A percentile compares a stretch with the other conserved stretches of the same genome.
These are phyloP conservation scores for Phytopythium vexans DNA, from an alignment of 352 stramenopile species.

Conservation along the genomic window DNA sequence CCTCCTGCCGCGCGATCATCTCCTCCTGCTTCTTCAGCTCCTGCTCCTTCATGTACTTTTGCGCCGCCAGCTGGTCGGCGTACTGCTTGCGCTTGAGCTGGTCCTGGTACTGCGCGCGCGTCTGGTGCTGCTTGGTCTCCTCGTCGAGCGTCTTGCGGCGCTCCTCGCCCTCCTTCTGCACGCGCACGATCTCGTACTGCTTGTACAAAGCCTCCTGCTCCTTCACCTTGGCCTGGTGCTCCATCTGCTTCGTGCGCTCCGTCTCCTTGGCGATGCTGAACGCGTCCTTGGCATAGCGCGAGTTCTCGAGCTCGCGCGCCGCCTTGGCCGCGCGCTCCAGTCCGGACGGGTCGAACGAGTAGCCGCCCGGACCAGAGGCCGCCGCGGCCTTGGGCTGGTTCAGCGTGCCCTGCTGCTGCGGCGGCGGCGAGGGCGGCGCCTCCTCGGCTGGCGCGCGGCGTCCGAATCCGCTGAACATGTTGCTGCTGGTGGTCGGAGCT, in stretches of 20 bases:
- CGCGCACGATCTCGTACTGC: conserved; percentile 92
- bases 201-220: conserved; percentile 92
- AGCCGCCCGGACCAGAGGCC: conserved; percentile 35
- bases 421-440: conserved; percentile 13
- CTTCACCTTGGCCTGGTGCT: conserved; percentile 91
- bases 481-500: conserved; percentile 7
- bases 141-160: conserved; percentile 96
- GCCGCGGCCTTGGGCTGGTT: conserved; percentile 19
- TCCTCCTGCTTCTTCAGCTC: conserved; percentile 99
- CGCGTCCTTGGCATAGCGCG: conserved; percentile 90
- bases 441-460: conserved; percentile 26
- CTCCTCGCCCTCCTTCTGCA: conserved; percentile 96
- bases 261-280: conserved; percentile 96
- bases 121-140: conserved; percentile 97
- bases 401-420: conserved; percentile 30
- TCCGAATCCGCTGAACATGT: conserved; percentile 73
- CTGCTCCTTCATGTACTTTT: conserved; percentile 95
- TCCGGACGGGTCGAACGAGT: conserved; percentile 95
- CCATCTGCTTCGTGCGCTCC: conserved; percentile 94
- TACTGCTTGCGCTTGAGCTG: conserved; percentile 99
- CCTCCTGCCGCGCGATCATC: conserved; percentile 94
- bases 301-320: conserved; percentile 96
- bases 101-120: conserved; percentile 97
- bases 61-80: conserved; percentile 94
- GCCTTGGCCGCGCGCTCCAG: conserved; percentile 97